phyloP scores from a whole-genome alignment of 768 basidiomycete genomes.

The Leccinum disarticulatum region DNA sequence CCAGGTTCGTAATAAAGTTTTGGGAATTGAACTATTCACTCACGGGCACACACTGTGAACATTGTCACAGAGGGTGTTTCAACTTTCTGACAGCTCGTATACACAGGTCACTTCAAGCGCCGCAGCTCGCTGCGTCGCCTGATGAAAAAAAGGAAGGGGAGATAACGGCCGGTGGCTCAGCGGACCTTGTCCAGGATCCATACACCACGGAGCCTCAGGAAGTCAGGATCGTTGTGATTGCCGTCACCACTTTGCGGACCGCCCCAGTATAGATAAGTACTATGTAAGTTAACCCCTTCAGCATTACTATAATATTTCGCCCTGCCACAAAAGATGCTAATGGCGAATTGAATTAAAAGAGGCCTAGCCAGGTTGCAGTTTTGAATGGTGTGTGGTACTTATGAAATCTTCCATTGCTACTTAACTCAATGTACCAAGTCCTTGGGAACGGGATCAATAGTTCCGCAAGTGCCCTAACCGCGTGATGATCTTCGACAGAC shows the following conservation, averaged over 20 bases:
- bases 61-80: too few species aligned
- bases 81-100: too few species aligned
- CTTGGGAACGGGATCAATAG: neutral
- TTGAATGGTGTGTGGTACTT: neutral
- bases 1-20: neutral
- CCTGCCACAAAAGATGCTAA: neutral
- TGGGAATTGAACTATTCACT: neutral
- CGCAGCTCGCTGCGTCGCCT: neutral
- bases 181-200: neutral
- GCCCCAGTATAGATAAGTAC: too few species aligned
- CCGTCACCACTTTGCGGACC: neutral
- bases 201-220: neutral
- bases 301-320: neutral
- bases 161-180: neutral
- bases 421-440: neutral
- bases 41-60: neutral
- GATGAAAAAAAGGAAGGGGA: neutral
- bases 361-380: neutral
- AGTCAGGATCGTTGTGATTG: neutral
- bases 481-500: neutral
- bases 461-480: neutral
- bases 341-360: neutral
- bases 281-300: neutral
- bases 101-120: neutral
- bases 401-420: neutral